Evolutionary conservation across 805 yeast species (phyloP).

Genomic region (Metschnikowia corniflorae): DNA sequence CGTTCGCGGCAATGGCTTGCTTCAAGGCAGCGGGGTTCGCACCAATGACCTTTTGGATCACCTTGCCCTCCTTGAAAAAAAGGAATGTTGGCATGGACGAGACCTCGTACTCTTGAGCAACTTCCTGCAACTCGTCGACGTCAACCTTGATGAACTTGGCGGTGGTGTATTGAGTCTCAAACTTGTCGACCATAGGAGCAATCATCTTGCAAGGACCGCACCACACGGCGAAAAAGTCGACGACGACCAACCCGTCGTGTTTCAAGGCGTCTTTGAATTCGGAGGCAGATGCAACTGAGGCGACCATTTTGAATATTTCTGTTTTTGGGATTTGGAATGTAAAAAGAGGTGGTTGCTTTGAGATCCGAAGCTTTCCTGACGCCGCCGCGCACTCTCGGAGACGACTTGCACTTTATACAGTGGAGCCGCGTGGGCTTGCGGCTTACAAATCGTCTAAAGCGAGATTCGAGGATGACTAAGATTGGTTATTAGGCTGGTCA

Average conservation of each 20-base stretch:
- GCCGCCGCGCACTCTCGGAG: no score
- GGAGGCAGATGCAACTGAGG: conserved; percentile 26
- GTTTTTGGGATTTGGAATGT: no score
- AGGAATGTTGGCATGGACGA: conserved; percentile 61
- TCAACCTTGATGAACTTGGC: conserved; percentile 87
- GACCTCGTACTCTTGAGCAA: conserved; percentile 64
- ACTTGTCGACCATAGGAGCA: conserved; percentile 88
- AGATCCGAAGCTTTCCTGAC: no score
- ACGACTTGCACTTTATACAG: no score
- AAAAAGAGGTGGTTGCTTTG: no score
- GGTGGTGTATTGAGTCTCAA: conserved; percentile 60
- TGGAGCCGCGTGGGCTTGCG: no score
- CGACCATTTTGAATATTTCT: conserved; percentile 34
- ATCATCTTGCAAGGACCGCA: conserved; percentile 99
- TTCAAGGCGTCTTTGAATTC: conserved; percentile 69
- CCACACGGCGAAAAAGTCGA: conserved; percentile 97
- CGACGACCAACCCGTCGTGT: conserved; percentile 73
- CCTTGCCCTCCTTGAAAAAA: conserved; percentile 79
- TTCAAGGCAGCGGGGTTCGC: conserved; percentile 86
- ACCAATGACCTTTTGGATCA: conserved; percentile 78
- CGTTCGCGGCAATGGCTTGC: conserved; percentile 55
- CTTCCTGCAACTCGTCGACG: conserved; percentile 76
- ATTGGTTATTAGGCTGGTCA: no score
- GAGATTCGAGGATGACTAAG: no score
- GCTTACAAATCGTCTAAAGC: no score